Evolutionary conservation across 495 filamentous ascomycete species (phyloP), one percentile per base, ranked within the genome.

Genomic region (Tuber aestivum): DNA sequence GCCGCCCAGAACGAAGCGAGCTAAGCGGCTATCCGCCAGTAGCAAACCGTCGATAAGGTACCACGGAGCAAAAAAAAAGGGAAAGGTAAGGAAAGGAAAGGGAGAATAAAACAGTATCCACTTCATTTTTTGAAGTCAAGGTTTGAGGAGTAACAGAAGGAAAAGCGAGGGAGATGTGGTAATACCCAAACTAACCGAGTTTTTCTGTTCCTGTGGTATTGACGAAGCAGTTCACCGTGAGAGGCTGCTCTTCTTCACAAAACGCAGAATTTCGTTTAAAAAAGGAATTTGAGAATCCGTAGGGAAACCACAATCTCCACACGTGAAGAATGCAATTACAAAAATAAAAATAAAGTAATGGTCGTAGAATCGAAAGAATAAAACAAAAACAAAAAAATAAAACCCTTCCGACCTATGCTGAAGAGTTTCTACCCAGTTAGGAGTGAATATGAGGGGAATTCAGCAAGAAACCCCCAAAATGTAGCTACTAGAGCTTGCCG

Each of bases 191-290:
- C 78, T 79, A 79, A 79, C 78, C 78, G 73, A 79, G 70, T 79
- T 79, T 79, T 27, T 35, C n/a, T 48, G 72, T 69, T 75, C 76
- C 76, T 75, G 72, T 71, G 73, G 73, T 76, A 48, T 76, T 74
- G 76, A 71, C 72, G 73, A 76, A 79, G 27, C 65, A 35, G 12
- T 32, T 35, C 20, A 65, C 56, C 56, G 56, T 35, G 32, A 27
- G 56, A 65, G 56, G 56, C 16, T 35, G 56, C 56, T n/a, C n/a
- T 35, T 65, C 56, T 65, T 65, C 56, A 65, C 61, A 72, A 70
- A 75, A 75, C 48, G 56, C 73, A 79, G 70, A 79, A 75, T 72
- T 72, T 76, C 77, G 78, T 79, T 79, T 70, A 78, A 70, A 72
- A 72, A 72, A 75, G 70, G 70, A 70, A 21, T 70, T 44, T 65